Conservation (phyloP, 1,284 basidiomycete species). For the Neonothopanus nambi region DNA sequence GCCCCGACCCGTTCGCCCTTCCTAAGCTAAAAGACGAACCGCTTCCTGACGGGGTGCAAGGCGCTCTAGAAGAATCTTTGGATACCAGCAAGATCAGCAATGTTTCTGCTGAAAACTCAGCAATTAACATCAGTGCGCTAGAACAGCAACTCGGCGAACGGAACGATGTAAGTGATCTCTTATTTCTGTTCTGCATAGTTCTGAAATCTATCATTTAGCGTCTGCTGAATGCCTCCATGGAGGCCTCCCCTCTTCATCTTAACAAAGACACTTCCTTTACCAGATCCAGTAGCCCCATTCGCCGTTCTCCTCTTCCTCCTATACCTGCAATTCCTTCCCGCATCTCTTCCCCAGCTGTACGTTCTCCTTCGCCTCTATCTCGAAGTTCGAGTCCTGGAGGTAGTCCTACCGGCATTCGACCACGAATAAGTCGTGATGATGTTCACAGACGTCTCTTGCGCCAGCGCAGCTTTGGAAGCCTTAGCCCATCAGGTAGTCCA, state of each 20-base stretch:
- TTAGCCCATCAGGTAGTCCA: conserved; percentile 21
- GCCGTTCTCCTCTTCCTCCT: conserved; percentile 12
- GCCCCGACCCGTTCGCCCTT: conserved; percentile 23
- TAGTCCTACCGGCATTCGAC: conserved; percentile 29
- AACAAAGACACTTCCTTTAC: conserved; percentile 12
- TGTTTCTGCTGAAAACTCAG: conserved; percentile 10
- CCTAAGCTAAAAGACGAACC: conserved; percentile 23
- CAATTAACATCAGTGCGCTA: conserved; percentile 13
- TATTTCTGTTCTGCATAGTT: neutral
- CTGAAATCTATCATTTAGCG: conserved; percentile 7
- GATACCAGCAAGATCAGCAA: conserved; percentile 16
- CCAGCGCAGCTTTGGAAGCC: conserved; percentile 44
- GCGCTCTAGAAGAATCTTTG: conserved; percentile 3
- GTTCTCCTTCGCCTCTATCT: conserved; percentile 23
- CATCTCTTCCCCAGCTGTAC: conserved; percentile 29
- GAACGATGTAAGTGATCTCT: conserved; percentile 8
- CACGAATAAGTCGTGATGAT: conserved; percentile 53
- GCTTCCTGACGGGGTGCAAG: conserved; percentile 17
- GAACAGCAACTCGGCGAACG: conserved; percentile 8
- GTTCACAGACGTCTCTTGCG: conserved; percentile 50
- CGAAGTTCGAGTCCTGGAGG: conserved; percentile 10
- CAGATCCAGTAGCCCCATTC: neutral
- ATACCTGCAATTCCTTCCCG: conserved; percentile 3
- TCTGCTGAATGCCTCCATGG: conserved; percentile 13
- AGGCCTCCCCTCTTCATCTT: conserved; percentile 5